Base-by-base conservation (phyloP, 1,284 basidiomycete genomes). In the Melanopsichium pennsylvanicum region DNA sequence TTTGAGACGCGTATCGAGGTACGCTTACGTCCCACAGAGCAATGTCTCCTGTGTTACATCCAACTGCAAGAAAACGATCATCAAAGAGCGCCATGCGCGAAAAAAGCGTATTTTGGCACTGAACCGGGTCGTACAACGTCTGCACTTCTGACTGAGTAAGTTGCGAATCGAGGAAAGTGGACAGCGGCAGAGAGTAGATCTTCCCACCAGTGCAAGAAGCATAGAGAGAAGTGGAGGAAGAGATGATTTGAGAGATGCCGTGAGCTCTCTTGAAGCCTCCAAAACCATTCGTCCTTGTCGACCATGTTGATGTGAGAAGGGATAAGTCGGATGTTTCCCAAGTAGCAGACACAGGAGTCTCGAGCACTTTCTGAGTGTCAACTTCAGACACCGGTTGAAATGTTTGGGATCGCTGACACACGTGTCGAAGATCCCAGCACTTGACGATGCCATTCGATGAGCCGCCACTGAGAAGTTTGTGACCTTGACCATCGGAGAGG, bases 201-300 rank as follows among this genome's bases (percentile, higher is more conserved):
- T 72, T 52, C n/a, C 77, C 78, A 16, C 79, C 76, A 0, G 78
- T 80, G 22, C 72, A 76, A 10, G 78, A 67, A 18, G 71, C 74
- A 46, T 66, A 75, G 11, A 75, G 44, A 4, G 48, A 56, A 5
- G 54, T 59, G 15, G 64, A 26, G 2, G 64, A 68, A 2, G 66
- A 52, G 16, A 69, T 54, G 36, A 80, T 61, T 36, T 72, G 70
- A 21, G 77, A 78, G 3, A 80, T 40, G 31, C 78, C 78, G 33
- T 80, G 78, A 6, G 75, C 34, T 23, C 78, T 63, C 5, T 48
- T 50, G n/a, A 49, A 56, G 33, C 37, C 45, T 41, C 47, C 27
- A 2, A 38, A n/a, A 4, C 41, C 50, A 1, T 35, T 27, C 2
- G 39, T 42, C 0, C 41, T 38, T 21, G 42, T 27, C 2, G 39